Percentiles rank a stretch among this genome's conserved stretches.
Evolutionary conservation across 176 grass and related monocot species (phyloP).

Genomic region (Guadua angustifolia): DNA sequence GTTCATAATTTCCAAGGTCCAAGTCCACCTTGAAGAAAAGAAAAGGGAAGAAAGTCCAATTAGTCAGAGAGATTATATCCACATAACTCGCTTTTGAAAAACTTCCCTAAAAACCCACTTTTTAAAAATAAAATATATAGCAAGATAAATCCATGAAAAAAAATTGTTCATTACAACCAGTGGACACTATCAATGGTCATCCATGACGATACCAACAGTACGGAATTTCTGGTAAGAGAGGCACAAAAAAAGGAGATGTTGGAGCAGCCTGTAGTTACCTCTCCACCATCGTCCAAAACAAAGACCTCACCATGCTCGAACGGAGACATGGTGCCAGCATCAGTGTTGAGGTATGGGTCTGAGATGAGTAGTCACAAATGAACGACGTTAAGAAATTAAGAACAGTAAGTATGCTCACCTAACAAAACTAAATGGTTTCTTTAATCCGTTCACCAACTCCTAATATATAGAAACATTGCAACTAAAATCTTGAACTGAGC

Average conservation of each 20-base stretch:
- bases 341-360: slow-evolving; percentile 99
- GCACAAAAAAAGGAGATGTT: slow-evolving; percentile 31
- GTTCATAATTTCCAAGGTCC: slow-evolving; percentile 98
- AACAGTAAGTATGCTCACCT: slow-evolving; percentile 16
- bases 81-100: neutral
- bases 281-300: slow-evolving; percentile 96
- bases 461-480: slow-evolving; percentile 33
- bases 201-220: slow-evolving; percentile 20
- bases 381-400: slow-evolving; percentile 32
- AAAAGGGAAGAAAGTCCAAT: slow-evolving; percentile 37
- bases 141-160: slow-evolving; percentile 19
- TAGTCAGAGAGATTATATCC: slow-evolving; percentile 33
- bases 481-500: slow-evolving; percentile 21
- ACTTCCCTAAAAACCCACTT: neutral
- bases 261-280: slow-evolving; percentile 61
- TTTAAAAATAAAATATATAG: slow-evolving; percentile 16
- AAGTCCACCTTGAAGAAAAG: slow-evolving; percentile 77
- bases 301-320: slow-evolving; percentile 95
- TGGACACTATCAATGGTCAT: slow-evolving; percentile 6
- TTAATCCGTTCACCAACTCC: slow-evolving; percentile 39
- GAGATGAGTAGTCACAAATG: slow-evolving; percentile 46
- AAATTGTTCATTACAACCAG: neutral
- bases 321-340: slow-evolving; percentile 99
- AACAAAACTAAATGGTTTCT: slow-evolving; percentile 36
- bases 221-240: slow-evolving; percentile 7